Percentiles rank a stretch among this genome's conserved stretches.
Conservation (phyloP, 768 basidiomycete genomes). For the Megacollybia marginata region DNA sequence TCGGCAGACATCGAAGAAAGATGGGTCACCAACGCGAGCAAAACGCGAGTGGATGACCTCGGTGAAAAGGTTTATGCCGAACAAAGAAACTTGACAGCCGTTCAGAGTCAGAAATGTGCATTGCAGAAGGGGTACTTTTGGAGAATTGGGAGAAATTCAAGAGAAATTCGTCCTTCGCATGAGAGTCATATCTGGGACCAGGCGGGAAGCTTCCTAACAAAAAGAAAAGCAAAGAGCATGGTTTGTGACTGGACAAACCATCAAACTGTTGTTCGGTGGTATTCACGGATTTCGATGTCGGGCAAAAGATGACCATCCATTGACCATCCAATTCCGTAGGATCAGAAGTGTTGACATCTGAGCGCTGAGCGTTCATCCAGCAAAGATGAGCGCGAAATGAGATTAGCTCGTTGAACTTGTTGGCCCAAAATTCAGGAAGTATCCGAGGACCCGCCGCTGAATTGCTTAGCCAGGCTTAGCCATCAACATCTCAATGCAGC, state of each 20-base stretch:
- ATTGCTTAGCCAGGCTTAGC: conserved; percentile 18
- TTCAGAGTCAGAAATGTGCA: too few species aligned
- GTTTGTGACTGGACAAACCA: conserved; percentile 6
- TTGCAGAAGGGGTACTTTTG: too few species aligned
- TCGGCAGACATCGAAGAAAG: too few species aligned
- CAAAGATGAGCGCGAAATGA: conserved; percentile 22
- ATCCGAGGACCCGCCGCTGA: conserved; percentile 23
- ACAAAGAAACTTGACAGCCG: too few species aligned
- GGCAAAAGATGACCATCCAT: conserved; percentile 20
- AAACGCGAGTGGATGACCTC: too few species aligned
- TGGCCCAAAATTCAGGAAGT: conserved; percentile 20
- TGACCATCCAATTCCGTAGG: conserved; percentile 10
- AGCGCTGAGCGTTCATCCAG: conserved; percentile 14
- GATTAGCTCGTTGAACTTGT: conserved; percentile 21
- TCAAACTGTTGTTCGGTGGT: conserved; percentile 6
- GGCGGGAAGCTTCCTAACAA: too few species aligned
- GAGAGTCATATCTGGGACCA: too few species aligned
- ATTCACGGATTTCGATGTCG: conserved; percentile 29
- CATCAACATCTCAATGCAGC: conserved; percentile 22
- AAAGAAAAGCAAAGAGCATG: too few species aligned
- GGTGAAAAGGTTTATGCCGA: too few species aligned
- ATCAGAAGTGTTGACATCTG: conserved; percentile 1
- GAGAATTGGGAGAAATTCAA: too few species aligned
- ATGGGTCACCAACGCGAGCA: too few species aligned
- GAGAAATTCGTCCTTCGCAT: too few species aligned